A percentile compares a stretch with the other conserved stretches of the same genome.
Conservation (phyloP, 2,329 filamentous ascomycete species). For the Phialocephala sp. region DNA sequence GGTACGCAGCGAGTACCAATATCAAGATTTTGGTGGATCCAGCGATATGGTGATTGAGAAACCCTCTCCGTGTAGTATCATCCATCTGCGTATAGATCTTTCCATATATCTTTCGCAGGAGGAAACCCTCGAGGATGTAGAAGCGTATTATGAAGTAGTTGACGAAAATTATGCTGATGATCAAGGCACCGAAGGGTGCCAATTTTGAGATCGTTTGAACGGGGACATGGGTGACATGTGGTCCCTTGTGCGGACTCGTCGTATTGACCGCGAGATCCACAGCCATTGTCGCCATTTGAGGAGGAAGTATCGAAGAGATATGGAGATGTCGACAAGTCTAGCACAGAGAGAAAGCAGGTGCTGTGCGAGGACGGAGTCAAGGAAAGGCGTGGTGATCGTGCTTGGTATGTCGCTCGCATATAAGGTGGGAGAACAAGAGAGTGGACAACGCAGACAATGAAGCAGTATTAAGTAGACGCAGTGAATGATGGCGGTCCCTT, state of each 20-base stretch:
- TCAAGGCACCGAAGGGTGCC: constrained; percentile 39
- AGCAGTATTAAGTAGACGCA: constrained; percentile 5
- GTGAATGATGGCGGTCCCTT: not conserved
- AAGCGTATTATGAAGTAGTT: constrained; percentile 38
- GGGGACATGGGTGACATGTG: constrained; percentile 35
- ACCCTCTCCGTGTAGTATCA: constrained; percentile 47
- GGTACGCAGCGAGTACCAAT: constrained; percentile 48
- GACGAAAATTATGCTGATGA: constrained; percentile 39
- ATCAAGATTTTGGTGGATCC: constrained; percentile 49
- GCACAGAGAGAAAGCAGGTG: not conserved
- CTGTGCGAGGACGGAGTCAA: not conserved
- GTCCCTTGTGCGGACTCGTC: constrained; percentile 16
- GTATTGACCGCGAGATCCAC: not conserved
- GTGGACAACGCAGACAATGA: not conserved
- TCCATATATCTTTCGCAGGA: constrained; percentile 46
- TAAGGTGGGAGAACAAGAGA: not conserved
- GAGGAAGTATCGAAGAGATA: not conserved
- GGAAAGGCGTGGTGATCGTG: not conserved
- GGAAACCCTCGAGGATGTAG: constrained; percentile 48
- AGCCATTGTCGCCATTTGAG: not conserved
- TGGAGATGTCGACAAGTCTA: not conserved
- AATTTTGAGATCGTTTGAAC: constrained; percentile 37
- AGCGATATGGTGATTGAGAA: constrained; percentile 54
- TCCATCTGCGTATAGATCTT: constrained; percentile 45
- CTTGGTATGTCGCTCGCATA: not conserved